phyloP scores from a whole-genome alignment of 2,329 filamentous ascomycete species.

The Amphichorda felina region DNA sequence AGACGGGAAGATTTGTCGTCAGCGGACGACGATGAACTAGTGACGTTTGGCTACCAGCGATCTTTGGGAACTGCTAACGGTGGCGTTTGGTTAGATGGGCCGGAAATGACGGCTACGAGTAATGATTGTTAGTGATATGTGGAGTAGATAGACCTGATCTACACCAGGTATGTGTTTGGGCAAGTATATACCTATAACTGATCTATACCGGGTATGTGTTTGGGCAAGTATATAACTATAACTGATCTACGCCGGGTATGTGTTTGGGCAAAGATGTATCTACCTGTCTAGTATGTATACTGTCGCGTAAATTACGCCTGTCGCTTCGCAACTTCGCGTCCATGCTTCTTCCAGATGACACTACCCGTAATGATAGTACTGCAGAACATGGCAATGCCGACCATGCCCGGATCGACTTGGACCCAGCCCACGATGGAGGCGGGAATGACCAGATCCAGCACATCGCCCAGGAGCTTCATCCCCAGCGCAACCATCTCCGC shows the following conservation, averaged over 20 bases:
- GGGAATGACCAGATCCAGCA: slow-evolving; percentile 52
- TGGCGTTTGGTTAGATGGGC: background rate
- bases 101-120: background rate
- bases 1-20: slow-evolving; percentile 59
- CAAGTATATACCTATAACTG: no score
- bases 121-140: background rate
- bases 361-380: slow-evolving; percentile 49
- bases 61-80: background rate
- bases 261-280: no score
- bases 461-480: slow-evolving; percentile 41
- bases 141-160: no score
- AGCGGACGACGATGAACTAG: slow-evolving; percentile 41
- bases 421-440: slow-evolving; percentile 50
- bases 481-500: slow-evolving; percentile 21
- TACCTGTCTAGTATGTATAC: no score
- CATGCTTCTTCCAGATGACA: slow-evolving; percentile 48
- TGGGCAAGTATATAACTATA: no score
- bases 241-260: no score
- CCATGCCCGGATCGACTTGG: slow-evolving; percentile 31
- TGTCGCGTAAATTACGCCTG: no score
- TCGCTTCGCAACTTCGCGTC: slow-evolving; percentile 10
- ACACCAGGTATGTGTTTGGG: no score
- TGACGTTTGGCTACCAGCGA: no score
- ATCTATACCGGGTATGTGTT: no score
- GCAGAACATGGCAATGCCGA: slow-evolving; percentile 46